A percentile compares a stretch with the other conserved stretches of the same genome.
These are phyloP conservation scores for Sphagnum tenellum DNA, from an alignment of 225 moss, liverwort and hornwort genomes.

Conservation along the genomic window DNA sequence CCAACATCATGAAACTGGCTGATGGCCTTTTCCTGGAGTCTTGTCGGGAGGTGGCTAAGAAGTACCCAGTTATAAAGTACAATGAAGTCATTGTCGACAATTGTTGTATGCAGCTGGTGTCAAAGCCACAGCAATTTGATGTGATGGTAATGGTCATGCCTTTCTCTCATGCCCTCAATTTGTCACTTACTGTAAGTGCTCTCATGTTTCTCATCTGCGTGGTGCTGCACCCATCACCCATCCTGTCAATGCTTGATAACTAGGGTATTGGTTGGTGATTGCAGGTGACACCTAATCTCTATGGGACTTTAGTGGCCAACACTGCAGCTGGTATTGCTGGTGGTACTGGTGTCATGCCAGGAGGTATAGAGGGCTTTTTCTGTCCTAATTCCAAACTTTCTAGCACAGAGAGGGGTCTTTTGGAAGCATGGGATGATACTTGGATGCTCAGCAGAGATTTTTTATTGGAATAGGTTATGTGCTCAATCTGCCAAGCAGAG, in stretches of 20 bases:
- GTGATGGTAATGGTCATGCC: slow-evolving; percentile 59
- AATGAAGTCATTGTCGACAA: slow-evolving; percentile 98
- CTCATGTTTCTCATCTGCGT: too few relatives aligned
- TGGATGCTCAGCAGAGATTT: too few relatives aligned
- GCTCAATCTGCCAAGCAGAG: too few relatives aligned
- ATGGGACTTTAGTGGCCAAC: slow-evolving; percentile 97
- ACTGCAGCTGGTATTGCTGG: slow-evolving; percentile 99
- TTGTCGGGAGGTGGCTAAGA: slow-evolving; percentile 89
- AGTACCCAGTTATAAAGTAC: slow-evolving; percentile 76
- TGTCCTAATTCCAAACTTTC: too few relatives aligned
- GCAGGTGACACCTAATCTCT: slow-evolving; percentile 96
- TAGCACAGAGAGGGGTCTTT: too few relatives aligned
- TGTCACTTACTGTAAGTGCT: too few relatives aligned
- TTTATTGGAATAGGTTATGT: too few relatives aligned
- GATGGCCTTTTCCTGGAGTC: slow-evolving; percentile 97
- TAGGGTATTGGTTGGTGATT: slow-evolving; percentile 1
- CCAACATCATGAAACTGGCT: slow-evolving; percentile 99
- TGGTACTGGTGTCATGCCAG: slow-evolving; percentile 99
- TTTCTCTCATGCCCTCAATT: too few relatives aligned
- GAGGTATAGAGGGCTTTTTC: slow-evolving; percentile 44
- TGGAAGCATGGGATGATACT: too few relatives aligned
- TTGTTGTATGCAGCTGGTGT: slow-evolving; percentile 99
- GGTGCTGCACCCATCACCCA: too few relatives aligned
- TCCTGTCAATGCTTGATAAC: background rate
- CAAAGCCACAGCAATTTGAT: slow-evolving; percentile 95